Evolutionary conservation across 495 filamentous ascomycete species (phyloP), one percentile per base, ranked within the genome.

Genomic region (Cryomyces minteri): DNA sequence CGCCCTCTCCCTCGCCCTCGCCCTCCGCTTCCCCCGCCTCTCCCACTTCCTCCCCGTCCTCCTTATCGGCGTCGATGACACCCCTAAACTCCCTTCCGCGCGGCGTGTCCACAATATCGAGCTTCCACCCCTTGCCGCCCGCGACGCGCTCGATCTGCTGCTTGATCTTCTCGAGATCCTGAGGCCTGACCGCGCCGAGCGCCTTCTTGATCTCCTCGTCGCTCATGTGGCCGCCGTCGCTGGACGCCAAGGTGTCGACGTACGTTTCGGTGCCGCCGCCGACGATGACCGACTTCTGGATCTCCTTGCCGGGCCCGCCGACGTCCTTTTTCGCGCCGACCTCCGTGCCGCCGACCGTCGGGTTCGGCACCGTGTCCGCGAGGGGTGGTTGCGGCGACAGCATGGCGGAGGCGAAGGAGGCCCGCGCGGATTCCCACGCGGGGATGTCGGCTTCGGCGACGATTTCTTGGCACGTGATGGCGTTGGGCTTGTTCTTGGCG

Each of bases 381-480:
- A 7, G 7, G 8, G 11, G 9, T 10, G 18, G 32, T 25, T 44
- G 8, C 25, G 10, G n/a, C 25, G 40, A 42, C 9, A 12, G 40
- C 10, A n/a, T 28, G 28, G 40, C n/a, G 9, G 9, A 9, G 28
- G 40, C n/a, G 1, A 10, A 9, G 11, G 33, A 43, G 43, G 65
- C 66, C 52, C 71, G 77, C 31, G 63, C 57, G 9, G 62, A 58
- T 31, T 73, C 70, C 76, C 79, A 83, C 7, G 65, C 67, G 4
- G 63, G 57, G 34, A 76, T 62, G 32, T 81, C 71, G 7, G 67
- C 63, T 1, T 79, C 70, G 4, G 63, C 60, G 14, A 92, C 62
- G 40, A 94, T 76, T 44, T 78, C 73, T 6, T 73, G 71, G 55
- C 90, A 98, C 47, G 74, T 73, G 32, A 98, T 85, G 2, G 72